A percentile compares a stretch with the other conserved stretches of the same genome.
Evolutionary conservation across 192 early-diverging fungal species (phyloP).

Genomic region (Entomortierella lignicola): DNA sequence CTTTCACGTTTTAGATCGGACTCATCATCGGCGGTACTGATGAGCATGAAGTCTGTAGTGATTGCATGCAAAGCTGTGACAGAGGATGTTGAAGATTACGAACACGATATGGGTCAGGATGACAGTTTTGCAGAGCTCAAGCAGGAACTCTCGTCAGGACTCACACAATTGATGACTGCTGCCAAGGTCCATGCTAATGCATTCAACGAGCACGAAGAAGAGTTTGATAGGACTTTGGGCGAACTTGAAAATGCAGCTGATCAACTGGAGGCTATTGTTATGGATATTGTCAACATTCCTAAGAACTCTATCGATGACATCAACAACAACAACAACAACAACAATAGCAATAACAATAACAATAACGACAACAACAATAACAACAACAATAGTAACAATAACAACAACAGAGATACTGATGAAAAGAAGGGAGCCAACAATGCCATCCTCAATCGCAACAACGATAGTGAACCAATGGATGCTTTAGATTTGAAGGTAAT

Average conservation of each 20-base stretch:
- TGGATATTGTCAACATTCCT: slow-evolving; percentile 76
- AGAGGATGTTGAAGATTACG: slow-evolving; percentile 82
- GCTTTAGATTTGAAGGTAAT: slow-evolving; percentile 38
- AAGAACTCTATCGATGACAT: slow-evolving; percentile 38
- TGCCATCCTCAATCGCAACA: neutral
- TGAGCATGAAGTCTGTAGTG: slow-evolving; percentile 88
- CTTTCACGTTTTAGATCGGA: slow-evolving; percentile 63
- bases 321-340: slow-evolving; percentile 9
- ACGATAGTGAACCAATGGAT: slow-evolving; percentile 39
- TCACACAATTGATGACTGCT: slow-evolving; percentile 76
- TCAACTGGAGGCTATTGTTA: slow-evolving; percentile 81
- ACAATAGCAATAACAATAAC: neutral
- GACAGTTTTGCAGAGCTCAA: slow-evolving; percentile 67
- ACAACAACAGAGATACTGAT: neutral
- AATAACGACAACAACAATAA: neutral
- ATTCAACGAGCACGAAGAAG: slow-evolving; percentile 63
- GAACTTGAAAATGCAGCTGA: slow-evolving; percentile 86
- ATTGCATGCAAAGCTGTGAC: slow-evolving; percentile 86
- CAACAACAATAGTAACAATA: neutral
- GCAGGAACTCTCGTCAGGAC: slow-evolving; percentile 68
- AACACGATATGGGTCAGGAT: slow-evolving; percentile 63
- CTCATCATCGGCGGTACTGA: slow-evolving; percentile 75
- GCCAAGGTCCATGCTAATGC: slow-evolving; percentile 84
- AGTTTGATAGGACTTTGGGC: slow-evolving; percentile 65
- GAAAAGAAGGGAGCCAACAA: neutral